phyloP scores from a whole-genome alignment of 202 grass and related monocot genomes.

The Panicum virgatum region DNA sequence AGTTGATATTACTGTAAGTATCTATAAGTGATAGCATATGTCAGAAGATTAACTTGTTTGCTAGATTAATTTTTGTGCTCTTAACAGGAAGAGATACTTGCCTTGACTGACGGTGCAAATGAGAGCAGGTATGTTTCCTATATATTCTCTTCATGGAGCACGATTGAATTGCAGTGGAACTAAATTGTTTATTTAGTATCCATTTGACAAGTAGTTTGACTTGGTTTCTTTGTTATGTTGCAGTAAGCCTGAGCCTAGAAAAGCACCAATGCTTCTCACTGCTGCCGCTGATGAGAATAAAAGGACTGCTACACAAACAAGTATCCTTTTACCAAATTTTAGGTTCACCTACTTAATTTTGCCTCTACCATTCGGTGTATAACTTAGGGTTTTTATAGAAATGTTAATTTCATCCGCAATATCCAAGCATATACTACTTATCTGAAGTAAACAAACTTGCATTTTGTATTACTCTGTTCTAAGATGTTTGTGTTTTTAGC shows the following conservation, averaged over 20 bases:
- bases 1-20: conserved; percentile 73
- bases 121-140: conserved; percentile 48
- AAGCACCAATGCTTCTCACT: conserved; percentile 66
- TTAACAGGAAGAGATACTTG: conserved; percentile 76
- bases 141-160: conserved; percentile 26
- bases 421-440: neutral
- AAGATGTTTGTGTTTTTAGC: conserved; percentile 15
- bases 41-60: conserved; percentile 10
- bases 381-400: conserved; percentile 24
- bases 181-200: conserved; percentile 20
- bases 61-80: conserved; percentile 40
- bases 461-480: conserved; percentile 7
- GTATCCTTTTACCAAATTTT: conserved; percentile 71
- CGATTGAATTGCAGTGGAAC: neutral
- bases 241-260: conserved; percentile 70
- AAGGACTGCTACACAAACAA: conserved; percentile 58
- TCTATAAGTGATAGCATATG: conserved; percentile 17
- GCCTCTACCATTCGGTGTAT: neutral
- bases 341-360: conserved; percentile 20
- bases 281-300: conserved; percentile 63
- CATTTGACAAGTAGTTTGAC: conserved; percentile 24
- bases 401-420: neutral
- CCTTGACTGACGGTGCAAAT: conserved; percentile 66
- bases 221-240: conserved; percentile 20
- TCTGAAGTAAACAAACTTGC: neutral